Evolutionary conservation across 1,284 basidiomycete species (phyloP).

Genomic region (Microbotryomycetes sp.): DNA sequence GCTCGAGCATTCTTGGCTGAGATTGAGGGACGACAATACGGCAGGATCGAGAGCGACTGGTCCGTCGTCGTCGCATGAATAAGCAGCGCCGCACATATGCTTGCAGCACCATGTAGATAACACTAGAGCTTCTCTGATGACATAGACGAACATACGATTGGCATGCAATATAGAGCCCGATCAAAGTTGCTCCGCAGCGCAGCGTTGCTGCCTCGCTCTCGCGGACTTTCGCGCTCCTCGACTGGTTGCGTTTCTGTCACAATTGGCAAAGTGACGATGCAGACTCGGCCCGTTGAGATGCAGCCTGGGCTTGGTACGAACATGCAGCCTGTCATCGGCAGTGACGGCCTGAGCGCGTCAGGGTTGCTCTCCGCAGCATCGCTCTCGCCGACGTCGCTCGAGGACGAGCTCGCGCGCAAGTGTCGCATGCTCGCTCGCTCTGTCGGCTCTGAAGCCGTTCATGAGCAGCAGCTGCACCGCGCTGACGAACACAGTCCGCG

Average conservation of each 20-base stretch:
- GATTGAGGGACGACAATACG: slow-evolving; percentile 82
- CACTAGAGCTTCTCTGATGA: background rate
- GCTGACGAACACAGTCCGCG: no score
- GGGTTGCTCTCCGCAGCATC: no score
- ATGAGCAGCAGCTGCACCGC: slow-evolving; percentile 1
- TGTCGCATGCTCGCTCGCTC: slow-evolving; percentile 11
- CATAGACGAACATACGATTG: background rate
- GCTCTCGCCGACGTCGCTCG: no score
- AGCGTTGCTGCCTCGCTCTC: no score
- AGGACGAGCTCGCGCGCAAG: slow-evolving; percentile 3
- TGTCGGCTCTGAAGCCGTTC: slow-evolving; percentile 10
- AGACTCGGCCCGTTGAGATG: no score
- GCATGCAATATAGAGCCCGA: background rate
- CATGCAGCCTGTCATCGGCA: no score
- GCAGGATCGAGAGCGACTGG: slow-evolving; percentile 75
- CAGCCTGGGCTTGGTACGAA: no score
- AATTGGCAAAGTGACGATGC: no score
- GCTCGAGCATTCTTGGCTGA: slow-evolving; percentile 72
- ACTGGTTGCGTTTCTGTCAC: no score
- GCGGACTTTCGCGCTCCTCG: no score
- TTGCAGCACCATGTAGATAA: background rate
- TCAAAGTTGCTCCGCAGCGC: no score
- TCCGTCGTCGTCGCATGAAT: slow-evolving; percentile 25
- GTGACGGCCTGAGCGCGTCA: no score
- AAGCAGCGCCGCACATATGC: background rate